These are phyloP conservation scores for Trametes versicolor DNA, from an alignment of 1,284 basidiomycete species.

Conservation along the genomic window DNA sequence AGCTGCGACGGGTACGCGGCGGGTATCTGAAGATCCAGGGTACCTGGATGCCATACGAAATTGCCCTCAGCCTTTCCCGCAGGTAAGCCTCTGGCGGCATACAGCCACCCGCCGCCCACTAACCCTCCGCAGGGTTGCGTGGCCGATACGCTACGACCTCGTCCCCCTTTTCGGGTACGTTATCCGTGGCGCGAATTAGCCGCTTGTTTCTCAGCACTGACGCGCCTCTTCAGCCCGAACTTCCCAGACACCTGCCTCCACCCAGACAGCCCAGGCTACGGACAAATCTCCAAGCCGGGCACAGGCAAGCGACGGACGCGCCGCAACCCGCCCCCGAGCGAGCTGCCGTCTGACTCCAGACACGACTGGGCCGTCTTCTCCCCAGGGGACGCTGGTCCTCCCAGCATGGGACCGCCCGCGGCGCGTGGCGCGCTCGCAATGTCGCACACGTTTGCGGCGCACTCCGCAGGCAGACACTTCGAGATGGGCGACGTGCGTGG, in stretches of 20 bases:
- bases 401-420: conserved; percentile 20
- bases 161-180: conserved; percentile 83
- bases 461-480: conserved; percentile 26
- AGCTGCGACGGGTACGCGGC: conserved; percentile 83
- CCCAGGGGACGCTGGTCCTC: conserved; percentile 20
- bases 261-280: conserved; percentile 84
- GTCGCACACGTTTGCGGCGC: conserved; percentile 37
- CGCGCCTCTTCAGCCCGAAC: conserved; percentile 51
- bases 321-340: conserved; percentile 49
- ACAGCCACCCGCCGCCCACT: conserved; percentile 26
- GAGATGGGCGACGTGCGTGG: conserved; percentile 19
- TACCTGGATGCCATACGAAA: conserved; percentile 91
- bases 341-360: conserved; percentile 34
- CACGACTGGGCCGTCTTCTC: conserved; percentile 43
- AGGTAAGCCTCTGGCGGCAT: conserved; percentile 57
- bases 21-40: conserved; percentile 91
- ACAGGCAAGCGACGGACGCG: conserved; percentile 71
- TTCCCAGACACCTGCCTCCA: conserved; percentile 83
- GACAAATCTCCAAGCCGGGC: conserved; percentile 74
- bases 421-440: conserved; percentile 27
- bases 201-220: conserved; percentile 21
- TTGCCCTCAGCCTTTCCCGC: conserved; percentile 78
- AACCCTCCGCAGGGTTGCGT: conserved; percentile 72
- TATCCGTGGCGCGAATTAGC: conserved; percentile 11
- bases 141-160: conserved; percentile 86